phyloP scores from a whole-genome alignment of 495 filamentous ascomycete genomes.

The Penicillium desertorum region DNA sequence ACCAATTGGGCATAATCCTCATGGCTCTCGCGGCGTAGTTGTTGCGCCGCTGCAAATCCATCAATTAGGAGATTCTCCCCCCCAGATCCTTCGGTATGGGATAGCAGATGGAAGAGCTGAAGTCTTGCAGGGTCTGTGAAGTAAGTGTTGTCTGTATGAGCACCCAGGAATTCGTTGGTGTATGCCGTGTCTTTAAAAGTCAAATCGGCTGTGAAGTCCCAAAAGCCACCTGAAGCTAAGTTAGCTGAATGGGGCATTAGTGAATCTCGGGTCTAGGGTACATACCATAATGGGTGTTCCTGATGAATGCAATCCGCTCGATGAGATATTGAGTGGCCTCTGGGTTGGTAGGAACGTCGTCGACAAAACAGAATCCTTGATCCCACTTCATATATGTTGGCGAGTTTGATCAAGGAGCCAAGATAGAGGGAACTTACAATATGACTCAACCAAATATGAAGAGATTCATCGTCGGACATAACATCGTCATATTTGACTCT shows the following conservation, averaged over 20 bases:
- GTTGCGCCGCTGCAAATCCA: slow-evolving; percentile 68
- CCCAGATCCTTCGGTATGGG: slow-evolving; percentile 63
- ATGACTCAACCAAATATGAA: slow-evolving; percentile 55
- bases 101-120: slow-evolving; percentile 86
- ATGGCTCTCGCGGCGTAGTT: slow-evolving; percentile 49
- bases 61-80: slow-evolving; percentile 79
- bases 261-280: neutral
- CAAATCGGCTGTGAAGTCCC: slow-evolving; percentile 88
- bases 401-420: neutral
- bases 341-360: slow-evolving; percentile 63
- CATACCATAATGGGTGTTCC: slow-evolving; percentile 82
- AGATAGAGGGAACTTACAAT: slow-evolving; percentile 48
- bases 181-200: slow-evolving; percentile 92
- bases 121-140: slow-evolving; percentile 87
- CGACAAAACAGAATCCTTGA: slow-evolving; percentile 71
- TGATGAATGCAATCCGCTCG: slow-evolving; percentile 77
- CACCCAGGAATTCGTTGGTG: slow-evolving; percentile 69
- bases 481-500: slow-evolving; percentile 57
- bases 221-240: slow-evolving; percentile 68
- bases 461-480: slow-evolving; percentile 55
- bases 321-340: slow-evolving; percentile 68
- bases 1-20: slow-evolving; percentile 53
- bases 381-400: slow-evolving; percentile 40
- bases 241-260: slow-evolving; percentile 9
- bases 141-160: slow-evolving; percentile 92